Evolutionary conservation across 306 rosid species (phyloP), one percentile per base, ranked within the genome.

Genomic region (Cucumis cinereus): DNA sequence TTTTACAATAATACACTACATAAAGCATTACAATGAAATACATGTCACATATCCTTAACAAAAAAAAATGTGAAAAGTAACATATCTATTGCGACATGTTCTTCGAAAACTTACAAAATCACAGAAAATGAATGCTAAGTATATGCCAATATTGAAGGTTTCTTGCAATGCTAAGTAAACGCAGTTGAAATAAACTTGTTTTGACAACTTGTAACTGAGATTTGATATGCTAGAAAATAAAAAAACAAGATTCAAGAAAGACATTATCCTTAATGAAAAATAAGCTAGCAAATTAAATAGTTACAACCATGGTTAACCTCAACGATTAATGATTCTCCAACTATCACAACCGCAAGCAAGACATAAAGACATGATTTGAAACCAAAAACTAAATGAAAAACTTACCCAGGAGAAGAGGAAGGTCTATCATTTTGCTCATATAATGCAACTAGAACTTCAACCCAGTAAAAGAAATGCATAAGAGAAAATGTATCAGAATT

Each of bases 341-440:
- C n/a, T 23, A 26, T 23, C 33, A 57, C 33, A 10, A 33, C n/a
- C 26, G 66, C 38, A 62, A 35, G 54, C 72, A 64, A 64, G 50
- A 38, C 20, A 63, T 9, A 63, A 12, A 2, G 22, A 63, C 41
- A 36, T 63, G 71, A 63, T 63, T 26, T 24, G 17, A 62, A 57
- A 58, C 22, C n/a, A 33, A 62, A 17, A 61, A 33, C 22, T 7
- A 7, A 54, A 17, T 28, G 45, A 5, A 5, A 74, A 79, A 80
- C 92, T 84, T 83, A 90, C 97, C 90, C 94, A 57, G 91, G 89
- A n/a, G 94, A 96, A 83, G 97, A 88, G 68, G 92, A 87, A 86
- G 98, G 97, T 85, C 90, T 93, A 78, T 91, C 97, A 83, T 93
- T 86, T 82, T 93, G 98, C 88, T 93, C 97, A 60, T 93, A 93